phyloP scores from a whole-genome alignment of 106 monocot species.

The Dioscorea alata region DNA sequence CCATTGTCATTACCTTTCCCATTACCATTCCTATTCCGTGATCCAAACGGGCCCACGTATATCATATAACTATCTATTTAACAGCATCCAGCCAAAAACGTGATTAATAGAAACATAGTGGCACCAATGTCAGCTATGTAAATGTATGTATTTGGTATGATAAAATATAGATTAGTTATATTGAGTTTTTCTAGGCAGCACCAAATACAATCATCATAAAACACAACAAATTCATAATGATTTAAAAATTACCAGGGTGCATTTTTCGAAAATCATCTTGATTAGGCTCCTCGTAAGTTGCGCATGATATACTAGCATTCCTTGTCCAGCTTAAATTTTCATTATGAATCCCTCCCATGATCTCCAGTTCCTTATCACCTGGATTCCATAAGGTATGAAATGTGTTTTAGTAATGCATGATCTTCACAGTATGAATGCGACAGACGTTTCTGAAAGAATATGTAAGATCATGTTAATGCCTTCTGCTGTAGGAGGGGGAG shows the following conservation, averaged over 20 bases:
- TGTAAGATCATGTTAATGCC: slow-evolving; percentile 6
- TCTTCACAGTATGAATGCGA: too few species aligned
- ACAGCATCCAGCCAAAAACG: neutral
- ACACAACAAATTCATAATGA: neutral
- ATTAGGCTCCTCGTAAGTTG: slow-evolving; percentile 7
- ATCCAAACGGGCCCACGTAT: too few species aligned
- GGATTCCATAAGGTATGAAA: neutral
- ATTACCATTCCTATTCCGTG: too few species aligned
- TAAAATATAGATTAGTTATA: neutral
- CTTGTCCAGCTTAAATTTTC: slow-evolving; percentile 26
- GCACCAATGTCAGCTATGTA: neutral
- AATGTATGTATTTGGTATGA: neutral
- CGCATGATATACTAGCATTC: slow-evolving; percentile 17
- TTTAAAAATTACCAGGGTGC: slow-evolving; percentile 25
- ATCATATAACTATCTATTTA: neutral
- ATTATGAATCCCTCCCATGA: slow-evolving; percentile 11
- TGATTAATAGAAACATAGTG: neutral
- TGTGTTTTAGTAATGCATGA: neutral
- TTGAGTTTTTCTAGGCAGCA: neutral
- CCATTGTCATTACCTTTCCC: too few species aligned
- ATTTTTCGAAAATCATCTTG: slow-evolving; percentile 16
- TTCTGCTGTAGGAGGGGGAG: slow-evolving; percentile 8
- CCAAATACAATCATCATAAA: neutral
- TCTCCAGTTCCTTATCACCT: slow-evolving; percentile 20
- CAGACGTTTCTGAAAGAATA: neutral